phyloP scores from a whole-genome alignment of 352 stramenopile genomes.

The Phytopythium sindhum region DNA sequence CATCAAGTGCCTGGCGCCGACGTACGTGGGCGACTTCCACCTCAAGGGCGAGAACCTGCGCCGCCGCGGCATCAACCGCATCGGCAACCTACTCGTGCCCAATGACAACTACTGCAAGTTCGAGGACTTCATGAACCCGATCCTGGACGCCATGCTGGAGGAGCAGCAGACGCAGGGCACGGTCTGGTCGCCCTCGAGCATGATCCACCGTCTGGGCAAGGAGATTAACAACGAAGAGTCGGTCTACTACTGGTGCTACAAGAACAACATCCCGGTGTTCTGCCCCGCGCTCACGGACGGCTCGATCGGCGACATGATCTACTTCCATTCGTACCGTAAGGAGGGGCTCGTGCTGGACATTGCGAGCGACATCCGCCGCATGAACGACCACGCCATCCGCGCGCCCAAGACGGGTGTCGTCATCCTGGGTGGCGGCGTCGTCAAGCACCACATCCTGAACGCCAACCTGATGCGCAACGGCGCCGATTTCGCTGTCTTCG shows the following conservation, averaged over 20 bases:
- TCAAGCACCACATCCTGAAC: constrained; percentile 99
- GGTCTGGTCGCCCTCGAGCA: constrained; percentile 96
- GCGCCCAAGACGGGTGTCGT: constrained; percentile 96
- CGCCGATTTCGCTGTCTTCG: constrained; percentile 98
- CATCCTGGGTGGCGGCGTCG: constrained; percentile 96
- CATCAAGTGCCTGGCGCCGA: constrained; percentile 99
- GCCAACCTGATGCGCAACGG: constrained; percentile 99
- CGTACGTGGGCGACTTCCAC: constrained; percentile 98
- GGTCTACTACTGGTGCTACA: constrained; percentile 99
- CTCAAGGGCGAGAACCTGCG: constrained; percentile 92
- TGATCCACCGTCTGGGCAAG: constrained; percentile 95
- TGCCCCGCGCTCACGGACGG: constrained; percentile 99
- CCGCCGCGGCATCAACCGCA: constrained; percentile 98
- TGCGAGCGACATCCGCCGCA: constrained; percentile 94
- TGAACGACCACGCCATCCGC: constrained; percentile 98
- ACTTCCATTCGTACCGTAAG: constrained; percentile 99
- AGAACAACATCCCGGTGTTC: constrained; percentile 99
- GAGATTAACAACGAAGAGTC: constrained; percentile 98
- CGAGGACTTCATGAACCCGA: constrained; percentile 95
- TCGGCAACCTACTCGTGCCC: constrained; percentile 99
- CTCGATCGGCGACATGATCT: constrained; percentile 99
- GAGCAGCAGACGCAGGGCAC: constrained; percentile 93
- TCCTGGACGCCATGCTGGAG: constrained; percentile 97
- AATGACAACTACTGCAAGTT: constrained; percentile 99
- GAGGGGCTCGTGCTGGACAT: constrained; percentile 98